These are phyloP conservation scores for Nicotiana paniculata DNA, from an alignment of 257 asterid species.

Conservation along the genomic window DNA sequence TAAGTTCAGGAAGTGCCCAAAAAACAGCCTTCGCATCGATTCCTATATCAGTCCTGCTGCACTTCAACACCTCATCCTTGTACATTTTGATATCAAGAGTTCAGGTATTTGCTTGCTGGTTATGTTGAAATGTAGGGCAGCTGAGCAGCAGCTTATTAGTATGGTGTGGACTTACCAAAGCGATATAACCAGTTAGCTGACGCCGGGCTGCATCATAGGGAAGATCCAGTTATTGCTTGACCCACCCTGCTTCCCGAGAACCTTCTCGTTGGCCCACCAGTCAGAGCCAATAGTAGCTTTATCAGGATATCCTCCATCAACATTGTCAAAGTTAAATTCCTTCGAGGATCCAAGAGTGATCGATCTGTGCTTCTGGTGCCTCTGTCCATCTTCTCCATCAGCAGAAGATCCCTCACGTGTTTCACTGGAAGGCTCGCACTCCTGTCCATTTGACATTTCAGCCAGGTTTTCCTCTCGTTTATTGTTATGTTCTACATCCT, in stretches of 20 bases:
- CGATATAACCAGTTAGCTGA: slow-evolving; percentile 21
- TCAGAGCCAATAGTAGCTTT: slow-evolving; percentile 42
- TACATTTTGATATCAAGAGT: background rate
- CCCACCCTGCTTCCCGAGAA: slow-evolving; percentile 19
- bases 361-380: slow-evolving; percentile 45
- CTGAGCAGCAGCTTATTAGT: slow-evolving; percentile 3
- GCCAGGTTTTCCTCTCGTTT: slow-evolving; percentile 17
- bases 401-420: slow-evolving; percentile 23
- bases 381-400: slow-evolving; percentile 29
- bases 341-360: slow-evolving; percentile 71
- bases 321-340: slow-evolving; percentile 73
- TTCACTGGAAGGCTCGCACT: slow-evolving; percentile 23
- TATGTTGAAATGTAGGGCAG: background rate
- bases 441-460: slow-evolving; percentile 16
- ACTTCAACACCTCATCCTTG: background rate
- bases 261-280: slow-evolving; percentile 69
- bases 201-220: slow-evolving; percentile 39
- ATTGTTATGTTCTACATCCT: slow-evolving; percentile 20
- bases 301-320: slow-evolving; percentile 40
- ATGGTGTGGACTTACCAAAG: slow-evolving; percentile 4
- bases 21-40: background rate
- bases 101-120: background rate
- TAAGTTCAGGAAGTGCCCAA: slow-evolving; percentile 11
- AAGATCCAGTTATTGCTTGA: slow-evolving; percentile 37
- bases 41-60: slow-evolving; percentile 14